Conservation (phyloP, 2,329 filamentous ascomycete species). For the Ramichloridium luteum region DNA sequence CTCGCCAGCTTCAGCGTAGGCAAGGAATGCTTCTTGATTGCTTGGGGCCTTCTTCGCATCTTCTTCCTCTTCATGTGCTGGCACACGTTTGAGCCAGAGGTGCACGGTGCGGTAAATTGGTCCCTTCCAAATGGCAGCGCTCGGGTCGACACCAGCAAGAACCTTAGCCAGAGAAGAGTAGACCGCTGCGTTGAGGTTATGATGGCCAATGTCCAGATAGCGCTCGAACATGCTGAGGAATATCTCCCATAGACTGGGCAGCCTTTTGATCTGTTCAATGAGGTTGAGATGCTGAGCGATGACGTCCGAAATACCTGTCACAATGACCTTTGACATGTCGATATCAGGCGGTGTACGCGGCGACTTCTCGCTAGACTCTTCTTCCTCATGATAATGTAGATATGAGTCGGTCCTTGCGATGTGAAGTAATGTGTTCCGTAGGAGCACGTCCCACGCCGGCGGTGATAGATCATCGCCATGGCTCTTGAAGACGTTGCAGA, state of each 20-base stretch:
- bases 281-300: constrained; percentile 65
- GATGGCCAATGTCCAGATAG: constrained; percentile 30
- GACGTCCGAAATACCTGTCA: constrained; percentile 60
- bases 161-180: constrained; percentile 30
- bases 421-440: constrained; percentile 68
- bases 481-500: constrained; percentile 83
- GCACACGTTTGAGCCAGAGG: constrained; percentile 22
- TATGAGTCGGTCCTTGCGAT: constrained; percentile 44
- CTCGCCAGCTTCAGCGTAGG: constrained; percentile 66
- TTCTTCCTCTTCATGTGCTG: constrained; percentile 8
- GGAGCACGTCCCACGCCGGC: constrained; percentile 71
- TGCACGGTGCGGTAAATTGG: constrained; percentile 19
- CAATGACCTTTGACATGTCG: constrained; percentile 61
- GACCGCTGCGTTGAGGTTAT: constrained; percentile 31
- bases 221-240: constrained; percentile 56
- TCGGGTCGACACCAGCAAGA: constrained; percentile 20
- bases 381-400: constrained; percentile 9
- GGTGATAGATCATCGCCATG: constrained; percentile 70
- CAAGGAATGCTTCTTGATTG: constrained; percentile 71
- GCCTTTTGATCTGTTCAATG: constrained; percentile 52
- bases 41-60: constrained; percentile 10
- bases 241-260: constrained; percentile 63
- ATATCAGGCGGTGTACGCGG: constrained; percentile 8
- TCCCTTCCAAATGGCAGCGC: constrained; percentile 15
- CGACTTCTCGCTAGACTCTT: not conserved